Evolutionary conservation across 2,329 filamentous ascomycete species (phyloP), one percentile per base, ranked within the genome.

Genomic region (Microthyrium microscopicum): DNA sequence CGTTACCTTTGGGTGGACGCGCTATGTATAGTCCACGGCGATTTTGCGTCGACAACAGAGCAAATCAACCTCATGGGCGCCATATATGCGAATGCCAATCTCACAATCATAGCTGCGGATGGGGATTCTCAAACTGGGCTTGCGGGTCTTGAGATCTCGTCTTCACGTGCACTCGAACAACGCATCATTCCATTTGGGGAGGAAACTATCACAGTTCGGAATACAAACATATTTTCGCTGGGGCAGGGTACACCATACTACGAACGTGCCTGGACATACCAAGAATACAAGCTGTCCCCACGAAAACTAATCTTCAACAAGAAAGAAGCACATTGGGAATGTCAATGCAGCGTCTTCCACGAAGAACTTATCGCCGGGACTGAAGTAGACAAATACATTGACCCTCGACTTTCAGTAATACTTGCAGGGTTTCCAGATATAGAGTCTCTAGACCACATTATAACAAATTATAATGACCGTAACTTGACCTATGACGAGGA

Each of bases 401-500:
- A 31, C 19, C 17, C 29, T 11, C 29, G 29, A 31, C 9, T 31
- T 19, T 4, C 8, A 4, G 15, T 17, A 8, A 16, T 34, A 3
- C 4, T 5, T n/a, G n/a, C 9, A 2, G 24, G 6, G 13, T 20
- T 5, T 18, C 32, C 32, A 11, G 17, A 26, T 5, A 12, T 34
- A 4, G 15, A 12, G 4, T 8, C 12, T 8, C 24, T n/a, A 16
- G n/a, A 26, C 32, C 13, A 27, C 3, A 3, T 26, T 4, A 6
- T 34, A 16, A 16, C 4, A 17, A 17, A 29, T 13, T 42, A 42
- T 34, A 42, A 42, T 30, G 30, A 18, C 4, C 36, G 40, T 15
- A 26, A 28, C 4, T 31, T 42, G 17, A 37, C 35, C 15, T 39
- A 39, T 26, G 34, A 35, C 24, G 11, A 13, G 17, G 42, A 44